These are phyloP conservation scores for Penicillium cinerascens DNA, from an alignment of 495 filamentous ascomycete genomes.

Conservation along the genomic window DNA sequence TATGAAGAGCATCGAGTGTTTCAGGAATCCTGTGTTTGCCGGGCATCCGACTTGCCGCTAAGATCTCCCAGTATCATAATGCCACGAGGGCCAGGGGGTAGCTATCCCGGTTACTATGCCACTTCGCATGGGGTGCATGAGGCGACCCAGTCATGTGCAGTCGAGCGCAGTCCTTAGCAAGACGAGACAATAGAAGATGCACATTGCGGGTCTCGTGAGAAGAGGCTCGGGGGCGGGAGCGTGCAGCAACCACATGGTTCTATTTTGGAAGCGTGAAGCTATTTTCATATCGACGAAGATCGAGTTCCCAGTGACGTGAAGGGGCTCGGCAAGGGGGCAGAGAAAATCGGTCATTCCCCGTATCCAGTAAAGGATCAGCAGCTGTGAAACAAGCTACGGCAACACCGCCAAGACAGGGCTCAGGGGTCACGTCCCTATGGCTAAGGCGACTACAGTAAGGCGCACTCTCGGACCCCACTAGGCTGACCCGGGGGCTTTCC, in stretches of 20 bases:
- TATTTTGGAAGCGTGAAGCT: neutral
- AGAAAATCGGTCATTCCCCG: slow-evolving; percentile 7
- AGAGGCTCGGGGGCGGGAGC: no score
- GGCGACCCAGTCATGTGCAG: neutral
- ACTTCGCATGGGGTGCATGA: neutral
- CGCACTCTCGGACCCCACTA: slow-evolving; percentile 16
- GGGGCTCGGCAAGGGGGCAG: neutral
- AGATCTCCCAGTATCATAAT: neutral
- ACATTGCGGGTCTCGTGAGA: neutral
- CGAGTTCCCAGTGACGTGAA: neutral
- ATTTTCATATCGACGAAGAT: neutral
- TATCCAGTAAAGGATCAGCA: slow-evolving; percentile 17
- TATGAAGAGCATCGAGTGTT: neutral
- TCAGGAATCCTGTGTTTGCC: slow-evolving; percentile 4
- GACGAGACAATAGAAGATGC: neutral
- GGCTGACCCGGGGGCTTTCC: slow-evolving; percentile 9
- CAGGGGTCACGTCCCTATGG: neutral
- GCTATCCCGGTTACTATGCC: no score
- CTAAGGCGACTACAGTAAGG: no score
- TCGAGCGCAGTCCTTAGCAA: neutral
- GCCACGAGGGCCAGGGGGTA: neutral
- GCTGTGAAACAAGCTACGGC: slow-evolving; percentile 21
- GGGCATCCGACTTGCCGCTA: neutral
- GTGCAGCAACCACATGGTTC: no score
- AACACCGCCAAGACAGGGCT: slow-evolving; percentile 5